phyloP scores from a whole-genome alignment of 1,284 basidiomycete species.

The Mycena citricolor region DNA sequence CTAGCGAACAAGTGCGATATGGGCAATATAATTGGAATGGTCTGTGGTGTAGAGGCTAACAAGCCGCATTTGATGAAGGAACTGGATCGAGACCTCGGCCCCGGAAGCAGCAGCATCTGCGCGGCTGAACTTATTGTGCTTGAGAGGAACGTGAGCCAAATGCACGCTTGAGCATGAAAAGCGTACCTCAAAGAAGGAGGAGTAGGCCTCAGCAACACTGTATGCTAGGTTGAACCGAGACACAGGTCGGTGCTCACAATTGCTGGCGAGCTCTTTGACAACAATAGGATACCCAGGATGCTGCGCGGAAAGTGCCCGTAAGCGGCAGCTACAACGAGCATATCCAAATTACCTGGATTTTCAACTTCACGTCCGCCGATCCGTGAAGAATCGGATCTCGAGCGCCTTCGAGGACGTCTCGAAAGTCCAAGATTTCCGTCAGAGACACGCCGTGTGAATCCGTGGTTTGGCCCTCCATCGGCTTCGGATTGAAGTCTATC shows the following conservation, averaged over 20 bases:
- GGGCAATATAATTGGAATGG: conserved; percentile 13
- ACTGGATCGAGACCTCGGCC: neutral
- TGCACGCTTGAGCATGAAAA: neutral
- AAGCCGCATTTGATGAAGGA: conserved; percentile 18
- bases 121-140: neutral
- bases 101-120: conserved; percentile 2
- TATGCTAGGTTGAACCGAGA: conserved; percentile 20
- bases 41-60: conserved; percentile 19
- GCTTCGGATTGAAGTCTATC: conserved; percentile 18
- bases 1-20: too few relatives aligned
- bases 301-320: neutral
- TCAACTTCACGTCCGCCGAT: conserved; percentile 10
- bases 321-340: neutral
- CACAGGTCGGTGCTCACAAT: conserved; percentile 19
- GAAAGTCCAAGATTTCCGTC: conserved; percentile 19
- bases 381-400: conserved; percentile 13
- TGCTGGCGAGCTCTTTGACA: conserved; percentile 14
- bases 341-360: conserved; percentile 18
- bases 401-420: conserved; percentile 19
- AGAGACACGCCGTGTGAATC: conserved; percentile 15
- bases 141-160: neutral
- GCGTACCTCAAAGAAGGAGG: conserved; percentile 13
- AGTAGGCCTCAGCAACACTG: conserved; percentile 19
- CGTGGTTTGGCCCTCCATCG: neutral
- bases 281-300: conserved; percentile 16